A percentile compares a stretch with the other conserved stretches of the same genome.
Evolutionary conservation across 1,139 yeast species (phyloP).

Genomic region (Saccharomycopsis crataegensis): DNA sequence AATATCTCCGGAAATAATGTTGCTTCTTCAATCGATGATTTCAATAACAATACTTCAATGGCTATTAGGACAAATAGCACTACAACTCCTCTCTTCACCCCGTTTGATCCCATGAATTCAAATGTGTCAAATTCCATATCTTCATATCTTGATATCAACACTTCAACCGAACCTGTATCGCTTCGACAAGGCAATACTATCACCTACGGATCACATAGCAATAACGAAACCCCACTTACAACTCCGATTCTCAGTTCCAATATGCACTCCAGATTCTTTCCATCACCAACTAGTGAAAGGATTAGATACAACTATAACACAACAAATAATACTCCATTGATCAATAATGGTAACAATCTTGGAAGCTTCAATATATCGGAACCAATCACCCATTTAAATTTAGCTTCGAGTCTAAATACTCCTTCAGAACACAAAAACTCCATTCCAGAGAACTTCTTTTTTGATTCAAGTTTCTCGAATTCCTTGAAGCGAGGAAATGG

Average conservation of each 20-base stretch:
- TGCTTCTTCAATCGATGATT: not conserved
- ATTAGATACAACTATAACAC: constrained; percentile 1
- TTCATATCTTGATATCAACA: constrained; percentile 16
- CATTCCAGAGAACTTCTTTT: not conserved
- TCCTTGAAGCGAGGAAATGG: not conserved
- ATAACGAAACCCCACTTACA: constrained; percentile 7
- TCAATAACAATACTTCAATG: not conserved
- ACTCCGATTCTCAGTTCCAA: constrained; percentile 17
- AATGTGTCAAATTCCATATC: constrained; percentile 2
- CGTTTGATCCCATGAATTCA: constrained; percentile 7
- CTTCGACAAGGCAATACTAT: not conserved
- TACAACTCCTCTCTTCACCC: constrained; percentile 10
- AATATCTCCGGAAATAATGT: no score
- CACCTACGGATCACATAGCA: not conserved
- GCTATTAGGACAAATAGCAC: not conserved
- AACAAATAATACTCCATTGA: constrained; percentile 3
- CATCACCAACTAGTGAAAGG: constrained; percentile 19
- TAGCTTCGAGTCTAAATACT: constrained; percentile 2
- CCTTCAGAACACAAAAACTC: not conserved
- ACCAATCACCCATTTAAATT: constrained; percentile 11
- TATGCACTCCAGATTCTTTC: constrained; percentile 17
- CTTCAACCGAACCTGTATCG: not conserved
- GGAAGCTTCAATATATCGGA: not conserved
- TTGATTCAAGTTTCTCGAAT: not conserved
- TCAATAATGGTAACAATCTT: not conserved